Base-by-base conservation (phyloP, 495 filamentous ascomycete species). In the Penicillium argentinense region DNA sequence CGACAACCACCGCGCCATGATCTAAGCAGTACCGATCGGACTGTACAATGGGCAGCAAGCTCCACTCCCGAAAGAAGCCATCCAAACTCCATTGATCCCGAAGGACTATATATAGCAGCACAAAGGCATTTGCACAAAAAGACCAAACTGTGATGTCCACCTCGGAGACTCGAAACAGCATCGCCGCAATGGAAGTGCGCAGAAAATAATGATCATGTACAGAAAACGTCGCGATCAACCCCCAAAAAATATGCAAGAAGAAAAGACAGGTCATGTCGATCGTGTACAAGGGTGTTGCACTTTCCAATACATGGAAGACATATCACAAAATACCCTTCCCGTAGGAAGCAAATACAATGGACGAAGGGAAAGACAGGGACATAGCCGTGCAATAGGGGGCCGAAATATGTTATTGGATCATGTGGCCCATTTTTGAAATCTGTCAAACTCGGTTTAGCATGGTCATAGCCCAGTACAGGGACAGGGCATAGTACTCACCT, bases 361-460 rank as follows among this genome's bases (percentile, higher is more conserved):
- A 14, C 29, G 12, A 45, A 25, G 13, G 12, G 19, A 34, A 26
- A 13, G 26, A 39, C 37, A 33, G 41, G 39, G 24, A 53, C 23
- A 41, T 14, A 43, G 19, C 16, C 5, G 6, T 21, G 17, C 17
- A 43, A 19, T 41, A 25, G 26, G 18, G 9, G 18, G 42, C 16
- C 36, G 26, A 48, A 34, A 37, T 19, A 38, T 27, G 48, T 67
- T 58, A 75, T 66, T 70, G 67, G 50, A 80, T 70, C 83, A 86
- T 84, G 53, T 86, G 83, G 39, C 82, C 82, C 83, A 86, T 86
- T 53, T 86, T 86, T 46, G 82, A 80, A 42, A 86, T 84, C 80
- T 76, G 48, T 63, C 27, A 42, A 43, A 39, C n/a, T 16, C n/a
- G 30, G n/a, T 14, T 41, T 39, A 32, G 45, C 33, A n/a, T 4